Conservation (phyloP, 768 basidiomycete genomes). For the Neoboletus subvelutipes region DNA sequence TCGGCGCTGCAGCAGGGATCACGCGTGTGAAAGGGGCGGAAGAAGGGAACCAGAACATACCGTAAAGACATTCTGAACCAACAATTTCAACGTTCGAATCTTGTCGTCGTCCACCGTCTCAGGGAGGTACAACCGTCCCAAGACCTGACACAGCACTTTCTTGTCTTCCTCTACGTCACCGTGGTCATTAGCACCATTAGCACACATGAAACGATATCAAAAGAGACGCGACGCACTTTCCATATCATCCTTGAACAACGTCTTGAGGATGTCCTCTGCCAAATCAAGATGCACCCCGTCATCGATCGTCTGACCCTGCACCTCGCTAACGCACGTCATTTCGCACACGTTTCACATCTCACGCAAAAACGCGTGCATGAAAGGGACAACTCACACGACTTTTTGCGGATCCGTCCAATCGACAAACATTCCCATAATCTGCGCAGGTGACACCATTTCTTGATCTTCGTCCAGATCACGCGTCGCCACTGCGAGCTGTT, state of each 20-base stretch:
- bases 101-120: conserved; percentile 68
- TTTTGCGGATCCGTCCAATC: conserved; percentile 91
- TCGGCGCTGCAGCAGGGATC: conserved; percentile 46
- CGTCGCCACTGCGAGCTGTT: conserved; percentile 54
- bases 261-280: conserved; percentile 50
- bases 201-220: no score
- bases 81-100: conserved; percentile 58
- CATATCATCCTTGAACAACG: conserved; percentile 47
- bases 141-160: conserved; percentile 61
- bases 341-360: not conserved
- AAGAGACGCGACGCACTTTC: conserved; percentile 44
- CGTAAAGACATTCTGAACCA: conserved; percentile 45
- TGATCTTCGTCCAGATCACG: conserved; percentile 69
- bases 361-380: not conserved
- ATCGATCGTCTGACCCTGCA: conserved; percentile 40
- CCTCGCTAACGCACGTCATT: conserved; percentile 33
- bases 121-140: conserved; percentile 66
- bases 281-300: conserved; percentile 54
- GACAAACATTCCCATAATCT: conserved; percentile 75
- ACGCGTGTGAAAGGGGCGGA: no score
- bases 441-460: conserved; percentile 68
- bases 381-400: conserved; percentile 45
- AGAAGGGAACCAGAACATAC: not conserved
- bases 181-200: not conserved
- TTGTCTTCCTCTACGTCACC: conserved; percentile 51